A percentile compares a stretch with the other conserved stretches of the same genome.
These are phyloP conservation scores for Pugionium dolabratum DNA, from an alignment of 345 rosid genomes.

Conservation along the genomic window DNA sequence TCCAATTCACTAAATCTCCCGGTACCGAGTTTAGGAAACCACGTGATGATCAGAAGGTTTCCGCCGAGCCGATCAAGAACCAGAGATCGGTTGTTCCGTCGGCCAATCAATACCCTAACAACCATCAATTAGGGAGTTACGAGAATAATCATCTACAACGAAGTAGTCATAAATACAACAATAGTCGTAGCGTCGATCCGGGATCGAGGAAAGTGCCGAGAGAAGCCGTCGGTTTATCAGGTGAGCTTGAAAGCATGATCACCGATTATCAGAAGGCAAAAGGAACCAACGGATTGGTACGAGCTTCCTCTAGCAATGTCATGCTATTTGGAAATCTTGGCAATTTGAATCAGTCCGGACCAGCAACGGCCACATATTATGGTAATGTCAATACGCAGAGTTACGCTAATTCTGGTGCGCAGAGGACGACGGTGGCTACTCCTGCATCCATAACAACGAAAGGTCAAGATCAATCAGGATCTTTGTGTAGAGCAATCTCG, in stretches of 20 bases:
- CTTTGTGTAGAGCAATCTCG: constrained; percentile 80
- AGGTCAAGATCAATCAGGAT: constrained; percentile 39
- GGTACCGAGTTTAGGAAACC: constrained; percentile 45
- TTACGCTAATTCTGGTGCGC: constrained; percentile 46
- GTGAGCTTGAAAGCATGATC: constrained; percentile 87
- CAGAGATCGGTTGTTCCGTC: constrained; percentile 41
- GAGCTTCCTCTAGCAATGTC: constrained; percentile 86
- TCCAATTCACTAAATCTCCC: constrained; percentile 45
- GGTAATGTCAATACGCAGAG: constrained; percentile 44
- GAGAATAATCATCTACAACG: constrained; percentile 26
- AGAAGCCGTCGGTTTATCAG: constrained; percentile 65
- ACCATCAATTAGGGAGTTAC: constrained; percentile 37
- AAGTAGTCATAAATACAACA: constrained; percentile 33
- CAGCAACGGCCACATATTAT: constrained; percentile 7
- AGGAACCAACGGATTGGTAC: constrained; percentile 55
- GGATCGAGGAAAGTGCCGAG: constrained; percentile 56
- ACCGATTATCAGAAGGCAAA: constrained; percentile 62
- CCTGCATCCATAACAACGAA: constrained; percentile 32
- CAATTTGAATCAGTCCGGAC: constrained; percentile 63
- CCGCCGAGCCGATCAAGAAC: constrained; percentile 29
- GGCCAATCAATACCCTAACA: constrained; percentile 40
- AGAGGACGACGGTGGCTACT: constrained; percentile 40
- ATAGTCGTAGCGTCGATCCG: constrained; percentile 39
- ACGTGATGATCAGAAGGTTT: constrained; percentile 51
- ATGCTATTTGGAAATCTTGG: constrained; percentile 80